Percentiles rank a stretch among this genome's conserved stretches.
These are phyloP conservation scores for Chaetothyriales sp. DNA, from an alignment of 2,329 filamentous ascomycete species.

Conservation along the genomic window DNA sequence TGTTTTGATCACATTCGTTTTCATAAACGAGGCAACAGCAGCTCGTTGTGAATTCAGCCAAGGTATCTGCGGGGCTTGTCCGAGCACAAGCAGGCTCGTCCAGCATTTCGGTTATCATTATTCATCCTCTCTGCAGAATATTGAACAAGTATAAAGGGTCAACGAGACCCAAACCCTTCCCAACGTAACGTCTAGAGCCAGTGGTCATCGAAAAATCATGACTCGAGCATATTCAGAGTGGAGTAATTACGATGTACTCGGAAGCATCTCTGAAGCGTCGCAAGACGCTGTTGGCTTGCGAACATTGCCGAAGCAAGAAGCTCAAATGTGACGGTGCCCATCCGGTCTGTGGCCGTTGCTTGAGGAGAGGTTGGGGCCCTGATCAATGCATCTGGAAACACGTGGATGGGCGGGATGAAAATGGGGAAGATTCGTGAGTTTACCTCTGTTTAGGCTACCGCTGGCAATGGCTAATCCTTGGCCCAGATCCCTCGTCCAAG, in stretches of 20 bases:
- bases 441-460: neutral
- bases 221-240: neutral
- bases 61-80: too few species aligned
- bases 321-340: conserved; percentile 18
- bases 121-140: neutral
- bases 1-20: too few species aligned
- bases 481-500: neutral
- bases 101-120: too few species aligned
- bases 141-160: neutral
- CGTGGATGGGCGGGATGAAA: conserved; percentile 1
- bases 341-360: conserved; percentile 7
- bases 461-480: neutral
- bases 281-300: conserved; percentile 16
- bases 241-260: neutral
- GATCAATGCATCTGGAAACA: conserved; percentile 3
- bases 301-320: conserved; percentile 17
- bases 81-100: too few species aligned
- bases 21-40: too few species aligned
- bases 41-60: too few species aligned
- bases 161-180: neutral
- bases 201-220: neutral
- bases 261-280: conserved; percentile 5
- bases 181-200: neutral
- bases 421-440: conserved; percentile 1
- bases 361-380: conserved; percentile 2